Conservation (phyloP, 1,284 basidiomycete species). For the Sanghuangporus sanghuang region DNA sequence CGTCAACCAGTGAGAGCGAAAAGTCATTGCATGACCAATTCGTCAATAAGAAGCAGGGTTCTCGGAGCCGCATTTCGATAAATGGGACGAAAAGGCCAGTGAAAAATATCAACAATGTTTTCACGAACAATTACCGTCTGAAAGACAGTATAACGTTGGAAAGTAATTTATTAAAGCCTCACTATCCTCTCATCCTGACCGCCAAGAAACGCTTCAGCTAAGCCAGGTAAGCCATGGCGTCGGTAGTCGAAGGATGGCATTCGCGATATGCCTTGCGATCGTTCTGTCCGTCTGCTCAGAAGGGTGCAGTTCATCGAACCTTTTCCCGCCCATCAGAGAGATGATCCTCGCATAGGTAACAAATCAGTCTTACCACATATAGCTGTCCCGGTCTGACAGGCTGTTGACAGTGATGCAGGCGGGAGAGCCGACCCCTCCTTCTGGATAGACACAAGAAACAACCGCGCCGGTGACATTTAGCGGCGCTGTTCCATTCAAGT, state of each 20-base stretch:
- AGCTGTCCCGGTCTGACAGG: conserved; percentile 27
- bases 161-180: no score
- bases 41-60: no score
- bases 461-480: conserved; percentile 29
- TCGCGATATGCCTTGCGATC: conserved; percentile 27
- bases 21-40: no score
- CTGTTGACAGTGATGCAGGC: conserved; percentile 27
- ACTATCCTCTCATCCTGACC: background rate
- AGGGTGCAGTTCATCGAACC: conserved; percentile 26
- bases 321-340: background rate
- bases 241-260: conserved; percentile 22
- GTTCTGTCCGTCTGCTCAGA: conserved; percentile 30
- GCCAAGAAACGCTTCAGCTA: conserved; percentile 16
- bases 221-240: conserved; percentile 28
- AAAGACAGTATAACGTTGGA: no score
- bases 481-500: conserved; percentile 32
- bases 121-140: no score
- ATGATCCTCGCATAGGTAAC: background rate
- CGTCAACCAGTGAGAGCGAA: no score
- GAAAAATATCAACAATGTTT: no score
- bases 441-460: conserved; percentile 25
- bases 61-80: no score
- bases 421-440: conserved; percentile 19
- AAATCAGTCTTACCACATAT: conserved; percentile 26
- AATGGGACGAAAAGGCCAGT: no score